Conservation (phyloP, 495 filamentous ascomycete species). For the Glutinoglossum americanum region DNA sequence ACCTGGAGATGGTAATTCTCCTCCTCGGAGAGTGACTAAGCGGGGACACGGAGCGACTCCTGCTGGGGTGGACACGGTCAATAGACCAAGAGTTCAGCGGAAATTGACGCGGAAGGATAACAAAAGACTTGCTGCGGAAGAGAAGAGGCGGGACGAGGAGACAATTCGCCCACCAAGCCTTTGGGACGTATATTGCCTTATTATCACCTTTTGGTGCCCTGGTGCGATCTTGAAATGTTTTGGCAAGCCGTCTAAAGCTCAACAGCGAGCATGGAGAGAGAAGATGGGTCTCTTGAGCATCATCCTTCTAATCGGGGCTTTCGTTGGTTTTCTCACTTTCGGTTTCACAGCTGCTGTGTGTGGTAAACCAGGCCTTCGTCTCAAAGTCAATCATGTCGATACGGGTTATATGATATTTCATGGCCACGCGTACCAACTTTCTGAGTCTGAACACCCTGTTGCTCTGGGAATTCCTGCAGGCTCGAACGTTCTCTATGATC, state of each 20-base stretch:
- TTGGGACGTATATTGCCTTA: constrained; percentile 87
- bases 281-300: constrained; percentile 96
- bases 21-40: constrained; percentile 20
- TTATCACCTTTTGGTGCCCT: constrained; percentile 89
- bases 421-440: constrained; percentile 66
- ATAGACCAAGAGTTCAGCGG: constrained; percentile 10
- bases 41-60: constrained; percentile 13
- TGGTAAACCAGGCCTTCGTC: constrained; percentile 36
- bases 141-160: constrained; percentile 42
- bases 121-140: constrained; percentile 26
- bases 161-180: constrained; percentile 59
- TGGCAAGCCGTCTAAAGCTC: constrained; percentile 68
- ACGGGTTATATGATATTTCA: constrained; percentile 89
- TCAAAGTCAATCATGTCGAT: constrained; percentile 64
- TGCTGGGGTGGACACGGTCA: constrained; percentile 11
- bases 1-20: constrained; percentile 20
- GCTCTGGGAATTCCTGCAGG: constrained; percentile 51
- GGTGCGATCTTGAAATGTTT: constrained; percentile 66
- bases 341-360: constrained; percentile 87
- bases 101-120: constrained; percentile 29
- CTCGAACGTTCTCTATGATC: constrained; percentile 65
- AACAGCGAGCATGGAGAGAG: constrained; percentile 90
- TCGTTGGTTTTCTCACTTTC: constrained; percentile 93
- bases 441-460: constrained; percentile 49
- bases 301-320: constrained; percentile 65